phyloP scores from a whole-genome alignment of 495 filamentous ascomycete species.

The Hapsidospora chrysogenum region DNA sequence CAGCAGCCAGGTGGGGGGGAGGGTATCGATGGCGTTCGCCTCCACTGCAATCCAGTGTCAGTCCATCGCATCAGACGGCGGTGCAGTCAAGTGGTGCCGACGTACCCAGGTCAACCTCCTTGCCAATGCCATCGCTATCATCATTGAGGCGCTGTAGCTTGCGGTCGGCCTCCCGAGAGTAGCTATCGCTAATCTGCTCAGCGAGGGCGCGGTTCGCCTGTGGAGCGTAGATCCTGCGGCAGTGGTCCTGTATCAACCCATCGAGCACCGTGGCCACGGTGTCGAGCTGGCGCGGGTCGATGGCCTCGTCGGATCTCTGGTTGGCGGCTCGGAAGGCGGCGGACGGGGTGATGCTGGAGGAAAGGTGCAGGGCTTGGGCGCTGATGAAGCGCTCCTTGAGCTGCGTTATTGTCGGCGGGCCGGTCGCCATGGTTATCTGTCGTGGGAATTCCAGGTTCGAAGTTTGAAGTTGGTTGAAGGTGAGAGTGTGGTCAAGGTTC shows the following conservation, averaged over 20 bases:
- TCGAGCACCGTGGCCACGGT: slow-evolving; percentile 41
- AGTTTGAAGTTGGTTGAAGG: not conserved
- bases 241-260: slow-evolving; percentile 48
- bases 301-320: slow-evolving; percentile 27
- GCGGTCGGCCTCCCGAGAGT: slow-evolving; percentile 29
- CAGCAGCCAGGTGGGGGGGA: slow-evolving; percentile 24
- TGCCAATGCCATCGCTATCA: slow-evolving; percentile 18
- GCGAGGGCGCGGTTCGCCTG: slow-evolving; percentile 66
- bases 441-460: not conserved
- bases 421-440: too few species aligned
- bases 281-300: slow-evolving; percentile 35
- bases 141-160: slow-evolving; percentile 27
- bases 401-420: slow-evolving; percentile 35
- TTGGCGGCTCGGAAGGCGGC: slow-evolving; percentile 37
- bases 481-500: too few species aligned
- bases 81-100: too few species aligned
- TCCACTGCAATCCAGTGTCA: too few species aligned
- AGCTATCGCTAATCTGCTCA: slow-evolving; percentile 63
- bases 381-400: slow-evolving; percentile 49
- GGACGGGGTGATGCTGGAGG: slow-evolving; percentile 35
- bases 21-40: slow-evolving; percentile 19
- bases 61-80: too few species aligned
- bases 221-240: slow-evolving; percentile 51
- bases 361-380: slow-evolving; percentile 44
- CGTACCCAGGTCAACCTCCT: slow-evolving; percentile 22